Evolutionary conservation across 78 protist species (phyloP).

Genomic region (Creolimax fragrantissima): DNA sequence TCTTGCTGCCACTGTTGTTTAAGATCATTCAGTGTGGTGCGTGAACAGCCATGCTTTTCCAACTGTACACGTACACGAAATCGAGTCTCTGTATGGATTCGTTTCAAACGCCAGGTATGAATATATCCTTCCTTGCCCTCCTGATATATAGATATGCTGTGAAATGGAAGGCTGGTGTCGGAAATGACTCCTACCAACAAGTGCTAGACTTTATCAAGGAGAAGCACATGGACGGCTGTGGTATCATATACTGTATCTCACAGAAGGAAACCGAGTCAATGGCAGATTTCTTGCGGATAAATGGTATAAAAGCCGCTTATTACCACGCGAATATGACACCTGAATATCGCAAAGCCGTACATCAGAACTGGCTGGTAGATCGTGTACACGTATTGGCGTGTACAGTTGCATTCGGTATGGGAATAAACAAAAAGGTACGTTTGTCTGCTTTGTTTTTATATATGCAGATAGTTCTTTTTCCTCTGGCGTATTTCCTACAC

Average conservation of each 20-base stretch:
- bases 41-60: too few species aligned
- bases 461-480: too few species aligned
- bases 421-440: slow-evolving; percentile 73
- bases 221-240: slow-evolving; percentile 36
- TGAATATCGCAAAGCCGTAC: slow-evolving; percentile 39
- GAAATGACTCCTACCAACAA: neutral
- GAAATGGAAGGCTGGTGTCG: neutral
- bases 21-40: too few species aligned
- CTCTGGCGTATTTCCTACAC: too few species aligned
- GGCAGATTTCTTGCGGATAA: slow-evolving; percentile 30
- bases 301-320: slow-evolving; percentile 31
- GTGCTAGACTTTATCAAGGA: neutral
- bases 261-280: slow-evolving; percentile 62
- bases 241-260: slow-evolving; percentile 91
- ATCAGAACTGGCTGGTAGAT: slow-evolving; percentile 41
- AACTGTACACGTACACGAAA: too few species aligned
- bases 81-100: too few species aligned
- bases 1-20: too few species aligned
- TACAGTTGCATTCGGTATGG: slow-evolving; percentile 99
- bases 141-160: neutral
- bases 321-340: slow-evolving; percentile 76
- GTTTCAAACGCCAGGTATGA: too few species aligned
- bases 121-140: too few species aligned
- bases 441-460: too few species aligned
- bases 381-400: slow-evolving; percentile 64